phyloP scores from a whole-genome alignment of 305 asterid species.

The Plantago lanceolata region DNA sequence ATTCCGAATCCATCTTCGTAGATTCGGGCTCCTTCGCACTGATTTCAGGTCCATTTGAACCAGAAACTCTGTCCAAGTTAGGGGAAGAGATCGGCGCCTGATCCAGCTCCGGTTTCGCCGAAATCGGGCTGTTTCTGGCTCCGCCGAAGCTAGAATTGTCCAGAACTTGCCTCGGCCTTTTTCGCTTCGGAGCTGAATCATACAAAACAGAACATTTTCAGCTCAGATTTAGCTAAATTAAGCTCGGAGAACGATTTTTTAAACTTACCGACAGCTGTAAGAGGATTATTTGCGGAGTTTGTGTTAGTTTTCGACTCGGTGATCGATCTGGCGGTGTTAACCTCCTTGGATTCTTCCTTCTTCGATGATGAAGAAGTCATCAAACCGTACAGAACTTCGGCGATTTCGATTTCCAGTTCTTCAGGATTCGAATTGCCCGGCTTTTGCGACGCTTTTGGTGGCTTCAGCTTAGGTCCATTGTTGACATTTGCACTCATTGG shows the following conservation, averaged over 20 bases:
- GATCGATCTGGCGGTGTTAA: conserved; percentile 39
- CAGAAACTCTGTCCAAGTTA: conserved; percentile 43
- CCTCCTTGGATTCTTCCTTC: conserved; percentile 70
- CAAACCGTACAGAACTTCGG: conserved; percentile 82
- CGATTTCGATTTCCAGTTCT: conserved; percentile 91
- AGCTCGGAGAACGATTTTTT: not conserved
- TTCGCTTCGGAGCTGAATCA: conserved; percentile 56
- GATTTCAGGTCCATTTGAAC: conserved; percentile 44
- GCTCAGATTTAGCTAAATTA: conserved; percentile 1
- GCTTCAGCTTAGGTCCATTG: conserved; percentile 60
- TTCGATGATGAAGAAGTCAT: conserved; percentile 70
- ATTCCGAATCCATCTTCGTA: conserved; percentile 35
- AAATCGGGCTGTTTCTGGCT: conserved; percentile 45
- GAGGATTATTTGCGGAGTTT: conserved; percentile 40
- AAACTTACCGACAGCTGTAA: conserved; percentile 70
- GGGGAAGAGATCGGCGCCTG: conserved; percentile 52
- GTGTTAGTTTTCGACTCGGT: conserved; percentile 44
- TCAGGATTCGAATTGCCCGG: conserved; percentile 68
- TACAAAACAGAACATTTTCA: not conserved
- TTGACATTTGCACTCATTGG: conserved; percentile 34
- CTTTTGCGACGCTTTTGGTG: conserved; percentile 49
- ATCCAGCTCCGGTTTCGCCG: conserved; percentile 47
- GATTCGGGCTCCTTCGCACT: conserved; percentile 14
- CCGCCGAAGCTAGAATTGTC: conserved; percentile 41
- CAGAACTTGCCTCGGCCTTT: conserved; percentile 72